phyloP scores from a whole-genome alignment of 371 early-diverging fungal species.

The Actinomortierella ambigua region DNA sequence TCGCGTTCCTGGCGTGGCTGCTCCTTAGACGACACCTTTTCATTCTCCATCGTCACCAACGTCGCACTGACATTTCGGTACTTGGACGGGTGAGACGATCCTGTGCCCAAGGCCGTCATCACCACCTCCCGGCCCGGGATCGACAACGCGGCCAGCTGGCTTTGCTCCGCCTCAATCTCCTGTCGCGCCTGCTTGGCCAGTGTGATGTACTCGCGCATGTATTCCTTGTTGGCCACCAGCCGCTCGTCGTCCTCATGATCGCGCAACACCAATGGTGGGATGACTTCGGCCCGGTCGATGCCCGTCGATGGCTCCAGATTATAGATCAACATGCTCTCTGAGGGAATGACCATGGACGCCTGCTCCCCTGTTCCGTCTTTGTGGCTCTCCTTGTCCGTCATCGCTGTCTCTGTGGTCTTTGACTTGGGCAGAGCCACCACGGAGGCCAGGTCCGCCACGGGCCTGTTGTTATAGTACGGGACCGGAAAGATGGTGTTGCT shows the following conservation, averaged over 20 bases:
- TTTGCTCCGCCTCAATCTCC: conserved; percentile 24
- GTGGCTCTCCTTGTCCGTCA: no score
- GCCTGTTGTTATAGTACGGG: conserved; percentile 61
- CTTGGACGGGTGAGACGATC: conserved; percentile 95
- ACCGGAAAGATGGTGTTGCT: conserved; percentile 66
- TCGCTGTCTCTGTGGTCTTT: no score
- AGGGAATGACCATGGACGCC: conserved; percentile 2
- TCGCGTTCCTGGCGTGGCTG: not conserved
- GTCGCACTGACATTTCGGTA: conserved; percentile 80
- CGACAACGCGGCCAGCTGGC: not conserved
- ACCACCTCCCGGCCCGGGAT: conserved; percentile 59
- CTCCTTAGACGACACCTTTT: no score
- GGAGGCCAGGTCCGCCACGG: conserved; percentile 23
- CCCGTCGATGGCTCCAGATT: conserved; percentile 43
- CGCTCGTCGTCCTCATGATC: conserved; percentile 22
- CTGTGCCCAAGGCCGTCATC: conserved; percentile 92
- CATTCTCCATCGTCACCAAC: not conserved
- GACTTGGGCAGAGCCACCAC: not conserved
- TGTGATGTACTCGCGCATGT: conserved; percentile 39
- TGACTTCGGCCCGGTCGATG: conserved; percentile 25
- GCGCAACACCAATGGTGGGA: conserved; percentile 1
- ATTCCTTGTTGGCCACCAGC: conserved; percentile 11
- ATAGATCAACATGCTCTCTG: conserved; percentile 45
- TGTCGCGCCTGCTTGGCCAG: conserved; percentile 35
- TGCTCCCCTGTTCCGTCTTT: conserved; percentile 1